Percentiles rank a stretch among this genome's conserved stretches.
These are phyloP conservation scores for Solanum bulbocastanum DNA, from an alignment of 257 asterid species.

Conservation along the genomic window DNA sequence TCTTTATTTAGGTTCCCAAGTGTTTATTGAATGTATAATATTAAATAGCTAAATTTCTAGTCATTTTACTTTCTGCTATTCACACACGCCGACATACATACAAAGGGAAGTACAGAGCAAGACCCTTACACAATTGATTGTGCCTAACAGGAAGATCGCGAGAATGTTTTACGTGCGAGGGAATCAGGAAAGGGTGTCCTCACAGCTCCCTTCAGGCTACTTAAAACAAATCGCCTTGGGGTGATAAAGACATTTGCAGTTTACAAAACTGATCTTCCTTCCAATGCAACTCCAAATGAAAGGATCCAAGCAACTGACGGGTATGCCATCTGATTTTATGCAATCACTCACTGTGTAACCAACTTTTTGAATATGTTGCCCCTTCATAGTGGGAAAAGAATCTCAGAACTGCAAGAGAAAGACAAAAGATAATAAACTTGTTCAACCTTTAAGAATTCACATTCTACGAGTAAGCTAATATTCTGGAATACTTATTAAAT, in stretches of 20 bases:
- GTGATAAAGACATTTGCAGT: constrained; percentile 95
- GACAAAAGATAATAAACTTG: not conserved
- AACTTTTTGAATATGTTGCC: not conserved
- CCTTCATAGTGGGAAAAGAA: not conserved
- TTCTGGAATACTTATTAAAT: not conserved
- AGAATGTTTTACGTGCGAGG: constrained; percentile 88
- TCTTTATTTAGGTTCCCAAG: not conserved
- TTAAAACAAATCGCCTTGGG: constrained; percentile 88
- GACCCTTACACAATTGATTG: constrained; percentile 2
- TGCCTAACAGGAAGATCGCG: constrained; percentile 85
- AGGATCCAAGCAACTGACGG: constrained; percentile 78
- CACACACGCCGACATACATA: not conserved
- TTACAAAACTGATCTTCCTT: constrained; percentile 63
- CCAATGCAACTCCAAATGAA: constrained; percentile 59
- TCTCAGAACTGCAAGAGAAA: not conserved
- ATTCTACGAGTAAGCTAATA: not conserved
- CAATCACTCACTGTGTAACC: not conserved
- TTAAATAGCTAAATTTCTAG: not conserved
- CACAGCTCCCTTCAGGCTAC: constrained; percentile 91
- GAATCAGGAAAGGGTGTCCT: constrained; percentile 96
- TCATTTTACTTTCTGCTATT: not conserved
- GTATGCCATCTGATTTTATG: constrained; percentile 26
- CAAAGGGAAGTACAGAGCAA: not conserved
- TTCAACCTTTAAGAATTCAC: not conserved
- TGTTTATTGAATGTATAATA: not conserved